Conservation (phyloP, 2,329 filamentous ascomycete genomes). For the Colletotrichum tanaceti region DNA sequence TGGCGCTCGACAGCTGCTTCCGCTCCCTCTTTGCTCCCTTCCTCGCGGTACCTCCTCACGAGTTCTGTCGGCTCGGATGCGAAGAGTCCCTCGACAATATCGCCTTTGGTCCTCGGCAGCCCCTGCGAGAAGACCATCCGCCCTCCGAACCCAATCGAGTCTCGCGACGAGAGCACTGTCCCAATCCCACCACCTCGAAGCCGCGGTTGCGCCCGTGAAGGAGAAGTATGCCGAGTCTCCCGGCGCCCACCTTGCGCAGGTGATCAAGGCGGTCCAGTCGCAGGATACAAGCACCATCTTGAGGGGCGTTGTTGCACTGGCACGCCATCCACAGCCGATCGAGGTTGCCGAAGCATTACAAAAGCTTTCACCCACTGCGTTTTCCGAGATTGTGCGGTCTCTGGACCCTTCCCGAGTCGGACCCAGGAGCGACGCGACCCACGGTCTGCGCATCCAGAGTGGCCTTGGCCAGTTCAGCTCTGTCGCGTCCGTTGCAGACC, state of each 20-base stretch:
- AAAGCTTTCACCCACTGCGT: conserved; percentile 63
- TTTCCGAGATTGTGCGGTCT: conserved; percentile 72
- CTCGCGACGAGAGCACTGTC: not conserved
- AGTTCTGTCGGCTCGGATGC: conserved; percentile 43
- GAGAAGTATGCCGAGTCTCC: not conserved
- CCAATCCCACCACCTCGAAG: not conserved
- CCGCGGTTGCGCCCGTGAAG: not conserved
- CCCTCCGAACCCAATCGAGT: not conserved
- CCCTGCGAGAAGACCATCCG: not conserved
- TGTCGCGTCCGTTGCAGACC: conserved; percentile 53
- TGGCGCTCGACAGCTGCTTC: conserved; percentile 43
- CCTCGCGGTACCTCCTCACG: conserved; percentile 45
- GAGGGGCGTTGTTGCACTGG: conserved; percentile 47
- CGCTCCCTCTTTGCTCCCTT: conserved; percentile 41
- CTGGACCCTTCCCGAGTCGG: conserved; percentile 69
- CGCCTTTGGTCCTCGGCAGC: not conserved
- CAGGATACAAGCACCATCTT: conserved; percentile 44
- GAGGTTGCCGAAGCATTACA: conserved; percentile 23
- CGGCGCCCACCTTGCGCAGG: not conserved
- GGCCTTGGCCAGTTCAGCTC: conserved; percentile 56
- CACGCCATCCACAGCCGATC: conserved; percentile 21
- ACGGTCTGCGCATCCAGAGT: conserved; percentile 53
- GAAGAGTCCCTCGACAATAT: conserved; percentile 39
- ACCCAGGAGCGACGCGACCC: conserved; percentile 60
- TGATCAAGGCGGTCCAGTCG: conserved; percentile 50